Conservation (phyloP, 176 grass and related monocot species). For the Phragmites australis region DNA sequence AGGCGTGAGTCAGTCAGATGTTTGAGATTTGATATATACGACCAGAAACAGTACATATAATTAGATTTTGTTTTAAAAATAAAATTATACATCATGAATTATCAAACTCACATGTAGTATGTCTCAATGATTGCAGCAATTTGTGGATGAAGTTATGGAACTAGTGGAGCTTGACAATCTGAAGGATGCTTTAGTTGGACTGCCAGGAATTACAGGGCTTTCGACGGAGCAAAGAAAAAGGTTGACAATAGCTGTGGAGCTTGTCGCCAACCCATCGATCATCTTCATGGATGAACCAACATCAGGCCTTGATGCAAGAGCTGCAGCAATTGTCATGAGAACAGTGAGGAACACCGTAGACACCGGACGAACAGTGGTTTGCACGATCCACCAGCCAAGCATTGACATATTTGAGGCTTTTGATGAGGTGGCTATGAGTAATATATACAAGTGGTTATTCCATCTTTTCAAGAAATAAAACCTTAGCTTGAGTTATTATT, state of each 20-base stretch:
- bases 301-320: slow-evolving; percentile 98
- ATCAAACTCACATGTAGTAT: slow-evolving; percentile 6
- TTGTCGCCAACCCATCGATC: slow-evolving; percentile 95
- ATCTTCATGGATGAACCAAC: slow-evolving; percentile 99
- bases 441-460: slow-evolving; percentile 5
- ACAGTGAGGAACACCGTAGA: slow-evolving; percentile 98
- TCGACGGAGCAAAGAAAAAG: slow-evolving; percentile 96
- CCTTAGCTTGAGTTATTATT: background rate
- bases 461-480: slow-evolving; percentile 3
- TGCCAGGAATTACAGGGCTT: slow-evolving; percentile 90
- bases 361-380: slow-evolving; percentile 94
- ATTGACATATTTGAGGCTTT: slow-evolving; percentile 99
- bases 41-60: slow-evolving; percentile 5
- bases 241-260: slow-evolving; percentile 95
- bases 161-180: slow-evolving; percentile 85
- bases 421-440: slow-evolving; percentile 68
- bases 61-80: background rate
- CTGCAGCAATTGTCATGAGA: slow-evolving; percentile 98
- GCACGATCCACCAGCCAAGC: slow-evolving; percentile 98
- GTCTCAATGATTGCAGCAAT: slow-evolving; percentile 63
- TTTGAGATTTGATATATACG: slow-evolving; percentile 16
- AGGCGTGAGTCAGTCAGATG: background rate
- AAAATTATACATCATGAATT: background rate
- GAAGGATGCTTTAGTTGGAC: slow-evolving; percentile 84
- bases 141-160: slow-evolving; percentile 98